Conservation (phyloP, 352 stramenopile species). For the Globisporangium heterothallicum region DNA sequence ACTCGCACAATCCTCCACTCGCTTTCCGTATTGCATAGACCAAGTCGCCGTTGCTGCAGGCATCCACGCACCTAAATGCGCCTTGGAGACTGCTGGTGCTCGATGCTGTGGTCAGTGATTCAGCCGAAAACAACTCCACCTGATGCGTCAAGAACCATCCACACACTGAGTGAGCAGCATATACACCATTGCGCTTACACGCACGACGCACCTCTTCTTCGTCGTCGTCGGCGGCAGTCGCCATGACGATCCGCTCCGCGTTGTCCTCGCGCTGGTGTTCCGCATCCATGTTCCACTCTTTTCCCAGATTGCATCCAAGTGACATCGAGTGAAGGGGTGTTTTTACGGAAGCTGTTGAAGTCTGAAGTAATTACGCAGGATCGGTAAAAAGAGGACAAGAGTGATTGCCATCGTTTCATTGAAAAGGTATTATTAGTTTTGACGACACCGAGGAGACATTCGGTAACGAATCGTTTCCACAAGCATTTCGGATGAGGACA, state of each 20-base stretch:
- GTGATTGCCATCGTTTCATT: too few relatives aligned
- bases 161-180: background rate
- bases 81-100: slow-evolving; percentile 4
- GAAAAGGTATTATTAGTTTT: too few relatives aligned
- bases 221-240: slow-evolving; percentile 7
- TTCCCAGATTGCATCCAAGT: too few relatives aligned
- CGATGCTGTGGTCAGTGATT: slow-evolving; percentile 1
- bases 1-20: too few relatives aligned
- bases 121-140: slow-evolving; percentile 26
- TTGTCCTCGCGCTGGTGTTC: background rate
- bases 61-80: slow-evolving; percentile 4
- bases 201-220: slow-evolving; percentile 10
- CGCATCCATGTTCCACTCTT: slow-evolving; percentile 11
- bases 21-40: too few relatives aligned
- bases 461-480: too few relatives aligned
- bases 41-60: too few relatives aligned
- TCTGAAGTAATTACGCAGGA: background rate
- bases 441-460: too few relatives aligned
- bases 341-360: slow-evolving; percentile 5
- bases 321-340: background rate
- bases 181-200: background rate
- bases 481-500: too few relatives aligned
- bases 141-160: background rate
- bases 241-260: background rate
- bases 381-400: too few relatives aligned